Evolutionary conservation across 2,329 filamentous ascomycete genomes (phyloP), one percentile per base, ranked within the genome.

Genomic region (Clonostachys sp.): DNA sequence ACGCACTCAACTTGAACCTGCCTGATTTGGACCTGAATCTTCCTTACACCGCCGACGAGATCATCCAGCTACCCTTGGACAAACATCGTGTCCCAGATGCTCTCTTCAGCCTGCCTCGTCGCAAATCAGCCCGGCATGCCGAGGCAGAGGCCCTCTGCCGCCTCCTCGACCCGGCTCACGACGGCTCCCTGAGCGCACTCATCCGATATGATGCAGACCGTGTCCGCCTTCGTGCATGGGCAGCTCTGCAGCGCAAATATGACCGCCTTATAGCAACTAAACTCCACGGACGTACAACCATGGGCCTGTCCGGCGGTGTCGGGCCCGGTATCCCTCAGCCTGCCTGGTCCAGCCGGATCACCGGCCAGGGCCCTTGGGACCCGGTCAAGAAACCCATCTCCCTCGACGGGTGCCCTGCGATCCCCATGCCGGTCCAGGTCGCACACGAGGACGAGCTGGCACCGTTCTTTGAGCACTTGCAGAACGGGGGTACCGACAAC

Each of bases 181-280:
- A 62, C 10, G 57, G 59, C 34, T 66, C 65, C 5, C 48, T 68
- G 39, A 57, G 66, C n/a, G 54, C 63, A 42, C 57, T 68, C 16
- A 68, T 70, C 42, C 60, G 64, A 10, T 69, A 66, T 46, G 64
- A 68, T 34, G 58, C 55, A 13, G 64, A 67, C 34, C 62, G 66
- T 14, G 64, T 68, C 7, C 60, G 56, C 12, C 57, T 70, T 18
- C 62, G 66, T 40, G 63, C 57, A 20, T 68, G 64, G 63, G 60
- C 60, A 4, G 58, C 55, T 20, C 48, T 69, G 38, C 66, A 69
- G 56, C 61, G 62, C 34, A 60, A 61, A 47, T 64, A 62, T 48
- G 65, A 66, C 51, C 55, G 60, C 38, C 49, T 68, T 13, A 51
- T 55, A 44, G 58, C 59, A 16, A 68, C 63, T 17, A 51, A 53